Evolutionary conservation across 352 stramenopile genomes (phyloP), one percentile per base, ranked within the genome.

Genomic region (Globisporangium nagaii): DNA sequence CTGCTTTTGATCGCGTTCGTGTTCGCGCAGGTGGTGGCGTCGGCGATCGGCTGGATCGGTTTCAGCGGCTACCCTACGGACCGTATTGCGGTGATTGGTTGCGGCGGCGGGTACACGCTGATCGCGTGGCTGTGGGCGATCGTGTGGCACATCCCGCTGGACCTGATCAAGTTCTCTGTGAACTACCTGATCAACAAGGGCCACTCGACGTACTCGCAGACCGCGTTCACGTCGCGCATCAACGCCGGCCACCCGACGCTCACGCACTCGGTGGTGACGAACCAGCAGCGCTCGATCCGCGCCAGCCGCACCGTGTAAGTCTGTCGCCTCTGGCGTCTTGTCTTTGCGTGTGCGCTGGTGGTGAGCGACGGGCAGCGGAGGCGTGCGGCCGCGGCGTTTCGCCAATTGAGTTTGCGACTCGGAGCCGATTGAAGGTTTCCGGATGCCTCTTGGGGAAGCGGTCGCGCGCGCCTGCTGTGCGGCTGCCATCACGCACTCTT

Each of bases 191-290:
- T 88, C 53, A 71, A 68, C 56, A 82, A 82, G 65, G 65, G 65
- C 12, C 24, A 34, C 19, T 58, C 66, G 43, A 78, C 73, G 53
- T 88, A 88, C 63, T 61, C 45, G 30, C 64, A 70, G 51, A 84
- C 74, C 62, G 79, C 79, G 45, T 89, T 89, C 61, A 84, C 70
- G 46, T 74, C 80, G 58, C 74, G 79, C 62, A 90, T 90, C 58
- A 90, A 87, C 62, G 77, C 76, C 0, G 79, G 79, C 36, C 79
- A 90, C 63, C 79, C 79, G 53, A 81, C 76, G 48, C 69, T 87
- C 48, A 60, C 70, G 43, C 74, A 87, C 68, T 80, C 67, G 30
- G 68, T 70, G 12, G 76, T 86, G 46, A 82, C 75, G 22, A 84
- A 65, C 64, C 60, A 73, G 60, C 72, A 80, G 69, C 72, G 77